Percentiles rank a stretch among this genome's conserved stretches.
Evolutionary conservation across 768 basidiomycete species (phyloP).

Genomic region (Boletus rubropictus): DNA sequence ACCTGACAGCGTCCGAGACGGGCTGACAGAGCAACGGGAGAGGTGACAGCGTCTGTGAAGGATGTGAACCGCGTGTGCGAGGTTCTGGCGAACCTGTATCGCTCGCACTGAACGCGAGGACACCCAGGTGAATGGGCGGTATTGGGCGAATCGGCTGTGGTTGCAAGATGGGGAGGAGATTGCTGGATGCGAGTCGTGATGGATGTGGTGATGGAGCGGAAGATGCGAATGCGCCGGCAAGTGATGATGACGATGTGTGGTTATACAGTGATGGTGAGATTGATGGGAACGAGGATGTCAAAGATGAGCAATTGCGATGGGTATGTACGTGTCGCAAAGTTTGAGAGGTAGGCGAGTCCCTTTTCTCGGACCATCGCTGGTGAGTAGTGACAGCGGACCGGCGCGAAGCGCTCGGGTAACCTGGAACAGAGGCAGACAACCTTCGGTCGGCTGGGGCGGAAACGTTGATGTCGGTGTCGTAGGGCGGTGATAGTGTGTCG

Average conservation of each 20-base stretch:
- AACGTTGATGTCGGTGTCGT: slow-evolving; percentile 4
- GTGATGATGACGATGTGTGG: slow-evolving; percentile 18
- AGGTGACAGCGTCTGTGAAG: slow-evolving; percentile 19
- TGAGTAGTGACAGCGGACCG: slow-evolving; percentile 7
- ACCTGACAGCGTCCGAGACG: slow-evolving; percentile 29
- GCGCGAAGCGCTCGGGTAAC: slow-evolving; percentile 25
- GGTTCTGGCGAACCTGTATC: slow-evolving; percentile 8
- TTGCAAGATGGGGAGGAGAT: slow-evolving; percentile 26
- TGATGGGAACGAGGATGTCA: slow-evolving; percentile 18
- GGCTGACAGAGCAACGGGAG: slow-evolving; percentile 32
- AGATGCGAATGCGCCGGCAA: slow-evolving; percentile 25
- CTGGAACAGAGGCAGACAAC: slow-evolving; percentile 30
- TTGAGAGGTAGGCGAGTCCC: slow-evolving; percentile 7
- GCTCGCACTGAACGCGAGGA: slow-evolving; percentile 21
- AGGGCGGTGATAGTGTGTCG: slow-evolving; percentile 15
- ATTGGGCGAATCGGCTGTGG: slow-evolving; percentile 33
- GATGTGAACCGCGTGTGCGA: background rate
- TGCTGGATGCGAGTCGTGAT: slow-evolving; percentile 9
- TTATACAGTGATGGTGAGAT: slow-evolving; percentile 17
- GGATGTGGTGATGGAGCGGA: slow-evolving; percentile 10
- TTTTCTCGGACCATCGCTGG: slow-evolving; percentile 17
- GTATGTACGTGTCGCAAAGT: slow-evolving; percentile 18
- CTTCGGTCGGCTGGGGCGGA: slow-evolving; percentile 23
- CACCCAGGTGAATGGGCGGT: slow-evolving; percentile 29
- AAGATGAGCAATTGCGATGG: slow-evolving; percentile 19